These are phyloP conservation scores for Sporothrix phasma DNA, from an alignment of 2,329 filamentous ascomycete genomes.

Conservation along the genomic window DNA sequence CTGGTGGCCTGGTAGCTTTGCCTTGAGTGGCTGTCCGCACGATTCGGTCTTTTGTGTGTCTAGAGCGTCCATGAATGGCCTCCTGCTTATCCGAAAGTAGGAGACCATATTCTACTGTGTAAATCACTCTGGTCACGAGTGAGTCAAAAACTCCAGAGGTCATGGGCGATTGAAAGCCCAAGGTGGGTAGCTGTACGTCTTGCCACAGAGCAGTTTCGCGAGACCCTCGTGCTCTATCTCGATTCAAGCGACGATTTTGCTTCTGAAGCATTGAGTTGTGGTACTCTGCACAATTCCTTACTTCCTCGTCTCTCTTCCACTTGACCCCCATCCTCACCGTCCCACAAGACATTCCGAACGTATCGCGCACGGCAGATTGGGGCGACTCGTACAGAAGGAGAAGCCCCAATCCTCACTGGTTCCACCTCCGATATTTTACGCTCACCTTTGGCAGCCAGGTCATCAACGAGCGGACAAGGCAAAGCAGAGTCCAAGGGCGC, in stretches of 20 bases:
- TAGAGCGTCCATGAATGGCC: too few species aligned
- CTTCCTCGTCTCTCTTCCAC: background rate
- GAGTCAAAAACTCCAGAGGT: background rate
- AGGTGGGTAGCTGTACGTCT: background rate
- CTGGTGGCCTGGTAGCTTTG: too few species aligned
- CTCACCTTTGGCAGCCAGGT: background rate
- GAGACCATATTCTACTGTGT: too few species aligned
- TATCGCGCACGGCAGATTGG: background rate
- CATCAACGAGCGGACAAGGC: background rate
- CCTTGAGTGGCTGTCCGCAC: too few species aligned
- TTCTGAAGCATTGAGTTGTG: background rate
- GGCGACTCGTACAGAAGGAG: background rate
- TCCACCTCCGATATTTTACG: background rate
- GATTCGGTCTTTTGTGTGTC: too few species aligned
- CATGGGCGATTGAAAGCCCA: background rate
- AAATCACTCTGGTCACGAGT: too few species aligned
- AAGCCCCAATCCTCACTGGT: background rate
- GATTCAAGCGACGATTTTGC: background rate
- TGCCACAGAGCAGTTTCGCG: too few species aligned
- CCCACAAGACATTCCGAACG: background rate
- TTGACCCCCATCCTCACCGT: background rate
- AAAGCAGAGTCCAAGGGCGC: background rate
- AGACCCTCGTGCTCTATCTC: background rate
- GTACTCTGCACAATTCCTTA: background rate
- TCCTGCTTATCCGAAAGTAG: too few species aligned